These are phyloP conservation scores for Cladophialophora chaetospira DNA, from an alignment of 2,329 filamentous ascomycete genomes.

Conservation along the genomic window DNA sequence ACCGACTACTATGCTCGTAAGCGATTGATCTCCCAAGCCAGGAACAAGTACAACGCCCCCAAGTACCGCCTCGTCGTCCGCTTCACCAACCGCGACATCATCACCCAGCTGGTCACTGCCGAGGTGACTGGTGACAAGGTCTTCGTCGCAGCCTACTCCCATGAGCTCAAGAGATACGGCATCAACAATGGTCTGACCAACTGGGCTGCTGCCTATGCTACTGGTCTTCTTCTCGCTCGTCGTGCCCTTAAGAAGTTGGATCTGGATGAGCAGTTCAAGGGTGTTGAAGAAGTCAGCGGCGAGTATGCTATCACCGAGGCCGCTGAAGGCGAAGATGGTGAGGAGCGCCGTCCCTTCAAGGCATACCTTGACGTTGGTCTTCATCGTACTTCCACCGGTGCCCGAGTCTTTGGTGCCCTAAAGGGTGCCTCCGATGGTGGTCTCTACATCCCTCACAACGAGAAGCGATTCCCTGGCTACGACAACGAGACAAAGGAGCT, in stretches of 20 bases:
- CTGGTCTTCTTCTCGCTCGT: slow-evolving; percentile 94
- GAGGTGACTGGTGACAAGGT: slow-evolving; percentile 99
- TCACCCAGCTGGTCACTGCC: slow-evolving; percentile 94
- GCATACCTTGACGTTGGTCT: slow-evolving; percentile 98
- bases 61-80: slow-evolving; percentile 99
- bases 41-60: slow-evolving; percentile 99
- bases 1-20: slow-evolving; percentile 99
- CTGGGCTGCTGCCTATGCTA: slow-evolving; percentile 97
- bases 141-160: slow-evolving; percentile 86
- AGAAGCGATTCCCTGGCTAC: slow-evolving; percentile 99
- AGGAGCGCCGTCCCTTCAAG: slow-evolving; percentile 96
- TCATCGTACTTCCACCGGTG: slow-evolving; percentile 94
- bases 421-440: slow-evolving; percentile 99
- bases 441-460: slow-evolving; percentile 94
- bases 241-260: slow-evolving; percentile 96
- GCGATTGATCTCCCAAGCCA: slow-evolving; percentile 99
- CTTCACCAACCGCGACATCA: slow-evolving; percentile 99
- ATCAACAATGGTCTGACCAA: slow-evolving; percentile 99
- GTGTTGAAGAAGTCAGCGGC: slow-evolving; percentile 95
- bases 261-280: slow-evolving; percentile 86
- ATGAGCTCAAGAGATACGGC: slow-evolving; percentile 97
- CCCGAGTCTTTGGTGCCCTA: slow-evolving; percentile 98
- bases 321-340: slow-evolving; percentile 82
- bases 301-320: slow-evolving; percentile 97
- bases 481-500: slow-evolving; percentile 98